phyloP scores from a whole-genome alignment of 148 eudicot genomes.

The Hydrangea macrophylla region DNA sequence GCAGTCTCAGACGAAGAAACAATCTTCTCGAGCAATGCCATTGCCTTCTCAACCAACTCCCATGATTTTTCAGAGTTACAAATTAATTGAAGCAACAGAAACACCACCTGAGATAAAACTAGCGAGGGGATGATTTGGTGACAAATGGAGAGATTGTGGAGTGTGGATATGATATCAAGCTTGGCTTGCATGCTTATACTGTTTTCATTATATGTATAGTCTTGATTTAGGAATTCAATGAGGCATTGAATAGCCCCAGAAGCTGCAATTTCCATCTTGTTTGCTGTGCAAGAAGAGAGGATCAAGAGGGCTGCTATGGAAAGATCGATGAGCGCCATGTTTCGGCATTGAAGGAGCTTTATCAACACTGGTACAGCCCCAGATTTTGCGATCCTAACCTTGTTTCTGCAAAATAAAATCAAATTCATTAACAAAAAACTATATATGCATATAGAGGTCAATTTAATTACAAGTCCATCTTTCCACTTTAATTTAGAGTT shows the following conservation, averaged over 20 bases:
- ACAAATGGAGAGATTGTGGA: conserved; percentile 57
- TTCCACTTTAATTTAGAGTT: too few relatives aligned
- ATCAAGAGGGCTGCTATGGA: conserved; percentile 48
- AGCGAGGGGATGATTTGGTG: conserved; percentile 37
- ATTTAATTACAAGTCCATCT: too few relatives aligned
- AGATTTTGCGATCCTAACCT: conserved; percentile 48
- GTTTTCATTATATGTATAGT: neutral
- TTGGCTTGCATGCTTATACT: conserved; percentile 46
- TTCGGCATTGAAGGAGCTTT: conserved; percentile 39
- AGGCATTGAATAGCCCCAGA: conserved; percentile 50
- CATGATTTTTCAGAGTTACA: conserved; percentile 44
- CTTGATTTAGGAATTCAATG: conserved; percentile 28
- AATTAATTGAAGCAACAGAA: conserved; percentile 39
- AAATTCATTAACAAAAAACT: too few relatives aligned
- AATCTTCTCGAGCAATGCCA: conserved; percentile 48
- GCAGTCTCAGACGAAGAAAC: conserved; percentile 50
- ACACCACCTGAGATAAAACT: conserved; percentile 23
- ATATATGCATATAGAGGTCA: too few relatives aligned
- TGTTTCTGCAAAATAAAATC: conserved; percentile 45
- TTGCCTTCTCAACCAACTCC: conserved; percentile 49
- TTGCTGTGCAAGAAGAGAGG: conserved; percentile 57
- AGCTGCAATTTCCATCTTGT: conserved; percentile 43
- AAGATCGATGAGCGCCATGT: conserved; percentile 32
- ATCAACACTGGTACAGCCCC: conserved; percentile 45
- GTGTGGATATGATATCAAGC: conserved; percentile 48